These are phyloP conservation scores for Sphagnum contortum DNA, from an alignment of 225 moss, liverwort and hornwort genomes.

Conservation along the genomic window DNA sequence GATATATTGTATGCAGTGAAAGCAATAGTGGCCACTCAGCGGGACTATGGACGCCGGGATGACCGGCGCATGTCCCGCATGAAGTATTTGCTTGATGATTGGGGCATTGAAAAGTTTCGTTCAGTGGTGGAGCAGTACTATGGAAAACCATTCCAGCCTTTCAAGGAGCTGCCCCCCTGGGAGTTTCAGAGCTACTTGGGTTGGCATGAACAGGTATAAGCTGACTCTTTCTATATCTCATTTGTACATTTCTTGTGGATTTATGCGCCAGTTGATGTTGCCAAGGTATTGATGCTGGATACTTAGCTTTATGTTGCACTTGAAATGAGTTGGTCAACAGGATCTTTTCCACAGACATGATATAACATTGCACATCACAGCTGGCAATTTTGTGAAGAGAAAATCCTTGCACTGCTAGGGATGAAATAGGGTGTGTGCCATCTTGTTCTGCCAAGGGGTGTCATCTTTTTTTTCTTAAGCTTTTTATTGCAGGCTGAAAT, in stretches of 20 bases:
- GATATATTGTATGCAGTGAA: constrained; percentile 86
- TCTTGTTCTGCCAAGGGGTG: no score
- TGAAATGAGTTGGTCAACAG: no score
- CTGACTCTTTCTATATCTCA: neutral
- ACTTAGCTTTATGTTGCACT: no score
- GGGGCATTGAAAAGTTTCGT: constrained; percentile 81
- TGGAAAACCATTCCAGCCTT: constrained; percentile 52
- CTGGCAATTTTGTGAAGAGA: no score
- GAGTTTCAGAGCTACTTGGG: constrained; percentile 75
- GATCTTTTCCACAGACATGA: no score
- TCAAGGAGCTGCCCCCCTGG: constrained; percentile 61
- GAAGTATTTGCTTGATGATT: constrained; percentile 78
- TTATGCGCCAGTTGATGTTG: no score
- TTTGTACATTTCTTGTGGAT: neutral
- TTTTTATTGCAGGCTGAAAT: no score
- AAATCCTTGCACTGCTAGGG: no score
- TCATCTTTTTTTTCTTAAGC: no score
- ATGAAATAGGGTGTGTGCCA: no score
- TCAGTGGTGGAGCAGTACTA: constrained; percentile 80
- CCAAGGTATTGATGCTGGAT: no score
- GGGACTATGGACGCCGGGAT: constrained; percentile 80
- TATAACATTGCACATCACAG: no score
- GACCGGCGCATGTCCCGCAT: constrained; percentile 71
- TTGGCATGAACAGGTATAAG: constrained; percentile 77
- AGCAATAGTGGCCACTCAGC: constrained; percentile 85